Conservation (phyloP, 306 rosid species). For the Pyrus bretschneideri region DNA sequence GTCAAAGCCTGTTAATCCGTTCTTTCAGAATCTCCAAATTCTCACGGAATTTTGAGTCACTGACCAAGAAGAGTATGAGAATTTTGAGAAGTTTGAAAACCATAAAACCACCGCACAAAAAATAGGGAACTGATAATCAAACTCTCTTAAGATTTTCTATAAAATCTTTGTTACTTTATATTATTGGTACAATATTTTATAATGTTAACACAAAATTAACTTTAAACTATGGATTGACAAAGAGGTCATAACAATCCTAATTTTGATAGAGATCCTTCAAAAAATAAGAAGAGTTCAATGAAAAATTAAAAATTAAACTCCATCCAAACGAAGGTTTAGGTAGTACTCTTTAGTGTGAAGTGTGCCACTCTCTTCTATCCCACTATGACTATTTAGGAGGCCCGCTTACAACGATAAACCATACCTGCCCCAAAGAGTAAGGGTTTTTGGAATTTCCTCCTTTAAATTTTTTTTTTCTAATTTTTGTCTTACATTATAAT, state of each 20-base stretch:
- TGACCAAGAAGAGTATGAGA: background rate
- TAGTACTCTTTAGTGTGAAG: background rate
- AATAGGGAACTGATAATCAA: no score
- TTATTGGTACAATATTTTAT: no score
- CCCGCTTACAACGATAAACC: background rate
- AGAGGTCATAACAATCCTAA: no score
- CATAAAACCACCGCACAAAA: background rate
- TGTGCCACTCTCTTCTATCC: background rate
- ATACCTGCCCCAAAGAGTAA: background rate
- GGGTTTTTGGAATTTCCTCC: background rate
- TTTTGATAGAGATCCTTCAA: no score
- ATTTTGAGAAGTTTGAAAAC: background rate
- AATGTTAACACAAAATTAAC: no score
- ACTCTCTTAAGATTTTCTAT: no score
- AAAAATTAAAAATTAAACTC: background rate
- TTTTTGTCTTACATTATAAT: background rate
- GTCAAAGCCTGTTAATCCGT: background rate
- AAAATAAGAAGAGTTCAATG: no score
- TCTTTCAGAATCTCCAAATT: background rate
- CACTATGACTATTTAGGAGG: background rate
- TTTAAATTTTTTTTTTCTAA: background rate
- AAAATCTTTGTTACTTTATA: fast-evolving
- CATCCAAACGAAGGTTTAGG: background rate
- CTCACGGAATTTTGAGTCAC: background rate
- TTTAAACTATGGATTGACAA: no score